These are phyloP conservation scores for Vigna mungo DNA, from an alignment of 306 rosid species.

Conservation along the genomic window DNA sequence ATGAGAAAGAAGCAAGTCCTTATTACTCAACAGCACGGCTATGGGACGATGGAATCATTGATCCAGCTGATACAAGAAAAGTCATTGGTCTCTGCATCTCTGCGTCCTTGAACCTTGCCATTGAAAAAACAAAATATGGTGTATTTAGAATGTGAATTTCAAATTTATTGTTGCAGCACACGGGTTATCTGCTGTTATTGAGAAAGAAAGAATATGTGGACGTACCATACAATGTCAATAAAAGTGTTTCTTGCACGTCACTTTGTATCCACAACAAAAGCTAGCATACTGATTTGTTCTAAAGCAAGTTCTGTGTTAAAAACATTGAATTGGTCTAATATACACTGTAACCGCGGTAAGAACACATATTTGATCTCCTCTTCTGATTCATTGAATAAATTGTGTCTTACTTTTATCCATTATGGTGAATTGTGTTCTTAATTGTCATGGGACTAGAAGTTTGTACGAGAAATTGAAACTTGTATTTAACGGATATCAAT, in stretches of 20 bases:
- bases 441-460: not conserved
- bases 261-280: not conserved
- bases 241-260: not conserved
- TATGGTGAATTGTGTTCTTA: too few species aligned
- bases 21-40: slow-evolving; percentile 95
- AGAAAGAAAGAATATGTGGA: not conserved
- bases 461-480: too few species aligned
- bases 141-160: slow-evolving; percentile 83
- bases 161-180: not conserved
- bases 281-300: not conserved
- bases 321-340: not conserved
- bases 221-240: not conserved
- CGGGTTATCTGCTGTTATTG: not conserved
- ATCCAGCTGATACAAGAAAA: slow-evolving; percentile 95
- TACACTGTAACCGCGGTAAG: not conserved
- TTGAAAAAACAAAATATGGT: slow-evolving; percentile 81
- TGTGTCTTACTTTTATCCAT: not conserved
- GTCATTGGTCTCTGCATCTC: slow-evolving; percentile 79
- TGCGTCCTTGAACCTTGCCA: slow-evolving; percentile 72
- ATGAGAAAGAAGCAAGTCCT: slow-evolving; percentile 87
- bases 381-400: too few species aligned
- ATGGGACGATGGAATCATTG: slow-evolving; percentile 95
- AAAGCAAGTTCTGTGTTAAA: not conserved
- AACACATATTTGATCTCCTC: not conserved
- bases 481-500: too few species aligned